A percentile compares a stretch with the other conserved stretches of the same genome.
Evolutionary conservation across 139 green algal genomes (phyloP).

Genomic region (Ulvella scutata): DNA sequence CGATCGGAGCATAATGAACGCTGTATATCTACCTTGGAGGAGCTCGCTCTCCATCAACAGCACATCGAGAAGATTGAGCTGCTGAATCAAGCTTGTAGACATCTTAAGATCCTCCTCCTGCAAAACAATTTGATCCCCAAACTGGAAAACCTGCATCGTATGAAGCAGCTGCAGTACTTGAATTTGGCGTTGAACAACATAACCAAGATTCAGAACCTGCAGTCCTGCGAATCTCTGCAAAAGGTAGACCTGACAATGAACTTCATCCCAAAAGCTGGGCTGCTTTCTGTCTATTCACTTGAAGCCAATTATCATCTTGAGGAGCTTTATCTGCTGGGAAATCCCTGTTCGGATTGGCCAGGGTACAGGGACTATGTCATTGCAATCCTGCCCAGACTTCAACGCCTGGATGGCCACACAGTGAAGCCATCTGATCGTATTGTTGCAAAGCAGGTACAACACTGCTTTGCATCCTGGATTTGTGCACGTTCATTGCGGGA

Average conservation of each 20-base stretch:
- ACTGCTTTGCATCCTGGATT: too few relatives aligned
- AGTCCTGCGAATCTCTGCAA: constrained; percentile 70
- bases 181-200: constrained; percentile 91
- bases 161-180: constrained; percentile 78
- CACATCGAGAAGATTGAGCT: constrained; percentile 77
- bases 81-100: constrained; percentile 50
- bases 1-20: constrained; percentile 79
- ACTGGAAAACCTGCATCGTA: constrained; percentile 63
- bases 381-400: constrained; percentile 50
- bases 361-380: constrained; percentile 66
- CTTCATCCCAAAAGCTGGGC: constrained; percentile 49
- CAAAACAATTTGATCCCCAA: constrained; percentile 84
- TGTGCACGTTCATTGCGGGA: not conserved
- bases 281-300: constrained; percentile 17
- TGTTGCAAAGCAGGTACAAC: constrained; percentile 18
- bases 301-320: constrained; percentile 12
- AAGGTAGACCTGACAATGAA: constrained; percentile 89
- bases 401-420: constrained; percentile 48
- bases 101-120: constrained; percentile 78
- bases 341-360: constrained; percentile 70
- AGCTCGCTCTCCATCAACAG: constrained; percentile 78
- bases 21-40: constrained; percentile 63
- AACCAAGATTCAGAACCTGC: constrained; percentile 65
- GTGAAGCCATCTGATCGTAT: constrained; percentile 58
- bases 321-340: constrained; percentile 72